Base-by-base conservation (phyloP, 176 grass and related monocot species). In the Coix lacrymajobi region DNA sequence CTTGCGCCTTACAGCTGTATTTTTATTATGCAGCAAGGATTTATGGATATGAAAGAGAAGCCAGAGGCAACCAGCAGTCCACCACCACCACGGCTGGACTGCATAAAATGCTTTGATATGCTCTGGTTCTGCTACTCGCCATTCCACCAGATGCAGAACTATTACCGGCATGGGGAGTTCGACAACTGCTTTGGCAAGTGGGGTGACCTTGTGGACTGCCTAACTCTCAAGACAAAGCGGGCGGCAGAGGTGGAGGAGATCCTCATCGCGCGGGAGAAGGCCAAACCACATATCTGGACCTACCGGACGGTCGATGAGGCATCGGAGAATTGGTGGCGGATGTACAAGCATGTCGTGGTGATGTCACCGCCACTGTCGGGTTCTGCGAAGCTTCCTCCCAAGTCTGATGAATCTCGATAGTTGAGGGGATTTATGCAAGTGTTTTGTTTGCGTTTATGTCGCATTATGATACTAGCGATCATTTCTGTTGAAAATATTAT, bases 91-190 rank as follows among this genome's bases (percentile, higher is more conserved):
- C 46, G 74, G 3, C 80, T 75, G 45, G 92, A 94, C 57, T 95
- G 93, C 89, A 88, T 87, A 71, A 98, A 98, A 67, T 95, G 85
- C 64, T 98, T 98, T 30, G 93, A 98, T 31, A 79, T 79, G 9
- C 89, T 98, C n/a, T 98, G 89, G 89, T 98, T 95, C 80, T 98
- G 93, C 89, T 95, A 95, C 87, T 92, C 96, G n/a, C 96, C 96
- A 30, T 93, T 85, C 83, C 79, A 96, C 84, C 93, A 96, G 85
- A 92, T 99, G 96, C 89, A 99, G 84, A 51, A 29, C 62, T 99
- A 99, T 66, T 93, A 96, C 83, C 86, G 93, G 74, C 13, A 79
- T 56, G 96, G 92, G n/a, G 87, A 90, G 5, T 96, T 92, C 39
- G 93, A 96, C 83, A 89, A 56, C 83, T 99, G 93, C 79, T 96